A percentile compares a stretch with the other conserved stretches of the same genome.
These are phyloP conservation scores for Fusarium protoensiforme DNA, from an alignment of 2,329 filamentous ascomycete species.

Conservation along the genomic window DNA sequence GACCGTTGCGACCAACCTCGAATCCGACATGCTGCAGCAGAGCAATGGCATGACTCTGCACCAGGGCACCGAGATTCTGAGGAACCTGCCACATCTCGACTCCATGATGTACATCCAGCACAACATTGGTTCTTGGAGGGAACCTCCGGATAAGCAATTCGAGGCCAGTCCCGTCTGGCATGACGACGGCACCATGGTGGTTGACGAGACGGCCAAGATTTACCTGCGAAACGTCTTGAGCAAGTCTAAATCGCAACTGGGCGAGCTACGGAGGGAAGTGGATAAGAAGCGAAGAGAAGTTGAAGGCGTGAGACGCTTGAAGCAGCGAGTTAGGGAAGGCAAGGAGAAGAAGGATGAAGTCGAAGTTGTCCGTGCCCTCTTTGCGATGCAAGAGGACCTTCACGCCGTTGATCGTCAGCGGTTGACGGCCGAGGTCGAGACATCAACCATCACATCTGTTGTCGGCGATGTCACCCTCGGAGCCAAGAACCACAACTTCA, in stretches of 20 bases:
- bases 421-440: conserved; percentile 91
- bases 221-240: conserved; percentile 91
- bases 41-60: conserved; percentile 79
- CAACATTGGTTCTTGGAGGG: conserved; percentile 84
- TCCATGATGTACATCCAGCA: conserved; percentile 98
- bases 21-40: conserved; percentile 80
- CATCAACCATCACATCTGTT: conserved; percentile 87
- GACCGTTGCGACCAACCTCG: conserved; percentile 82
- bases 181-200: conserved; percentile 87
- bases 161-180: conserved; percentile 98
- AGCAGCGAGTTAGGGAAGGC: conserved; percentile 82
- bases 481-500: conserved; percentile 96
- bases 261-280: conserved; percentile 82
- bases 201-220: conserved; percentile 87
- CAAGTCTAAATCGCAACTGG: conserved; percentile 88
- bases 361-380: conserved; percentile 83
- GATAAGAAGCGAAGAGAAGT: conserved; percentile 90
- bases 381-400: conserved; percentile 83
- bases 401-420: conserved; percentile 87
- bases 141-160: conserved; percentile 86
- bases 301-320: conserved; percentile 77
- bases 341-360: conserved; percentile 91
- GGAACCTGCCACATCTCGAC: conserved; percentile 89
- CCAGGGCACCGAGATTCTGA: conserved; percentile 81
- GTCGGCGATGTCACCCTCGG: conserved; percentile 94